Percentiles rank a stretch among this genome's conserved stretches.
These are phyloP conservation scores for Aureobasidium uvarum DNA, from an alignment of 2,329 filamentous ascomycete genomes.

Conservation along the genomic window DNA sequence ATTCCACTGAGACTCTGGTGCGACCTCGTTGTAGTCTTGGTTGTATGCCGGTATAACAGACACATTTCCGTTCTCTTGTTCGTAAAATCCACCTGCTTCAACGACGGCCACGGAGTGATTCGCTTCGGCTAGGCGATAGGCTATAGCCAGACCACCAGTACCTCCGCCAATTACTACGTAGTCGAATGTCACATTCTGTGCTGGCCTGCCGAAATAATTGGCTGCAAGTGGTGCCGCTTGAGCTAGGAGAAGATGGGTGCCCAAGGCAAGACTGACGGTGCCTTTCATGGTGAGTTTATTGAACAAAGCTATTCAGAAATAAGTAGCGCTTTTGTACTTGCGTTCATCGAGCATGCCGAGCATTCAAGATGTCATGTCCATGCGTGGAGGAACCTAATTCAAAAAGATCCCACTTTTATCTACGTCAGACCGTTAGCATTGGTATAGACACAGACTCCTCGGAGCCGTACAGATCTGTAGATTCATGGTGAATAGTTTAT, in stretches of 20 bases:
- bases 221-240: not conserved
- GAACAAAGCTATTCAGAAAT: not conserved
- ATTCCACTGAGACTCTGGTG: constrained; percentile 26
- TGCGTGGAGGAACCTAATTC: not conserved
- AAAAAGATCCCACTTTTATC: not conserved
- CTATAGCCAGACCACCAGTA: constrained; percentile 31
- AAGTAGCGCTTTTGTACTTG: not conserved
- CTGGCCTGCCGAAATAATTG: constrained; percentile 9
- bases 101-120: constrained; percentile 32
- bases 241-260: not conserved
- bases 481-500: not conserved
- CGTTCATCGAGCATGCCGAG: not conserved
- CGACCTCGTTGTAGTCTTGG: constrained; percentile 9
- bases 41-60: constrained; percentile 20
- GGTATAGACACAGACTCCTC: not conserved
- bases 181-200: constrained; percentile 30
- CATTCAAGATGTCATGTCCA: not conserved
- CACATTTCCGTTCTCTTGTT: constrained; percentile 31
- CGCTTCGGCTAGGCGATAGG: constrained; percentile 30
- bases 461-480: not conserved
- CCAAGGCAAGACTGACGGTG: not conserved
- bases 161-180: constrained; percentile 32
- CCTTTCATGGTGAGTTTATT: not conserved
- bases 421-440: constrained; percentile 15
- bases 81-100: constrained; percentile 34